Base-by-base conservation (phyloP, 306 rosid species). In the Abrus pulchellus region DNA sequence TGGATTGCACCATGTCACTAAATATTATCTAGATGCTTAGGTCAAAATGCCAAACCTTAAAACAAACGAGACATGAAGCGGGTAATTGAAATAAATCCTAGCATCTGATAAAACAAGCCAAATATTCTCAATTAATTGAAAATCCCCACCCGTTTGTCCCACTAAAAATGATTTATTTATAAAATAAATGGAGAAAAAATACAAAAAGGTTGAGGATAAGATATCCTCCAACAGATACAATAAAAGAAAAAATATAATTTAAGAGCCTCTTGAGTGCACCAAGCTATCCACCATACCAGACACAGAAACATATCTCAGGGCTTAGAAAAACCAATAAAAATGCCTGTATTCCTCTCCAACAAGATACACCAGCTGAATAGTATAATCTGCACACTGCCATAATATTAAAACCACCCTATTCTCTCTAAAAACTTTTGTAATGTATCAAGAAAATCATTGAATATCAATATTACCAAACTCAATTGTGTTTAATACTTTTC, bases 261-360 rank as follows among this genome's bases (percentile, higher is more conserved):
- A 32, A 60, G 53, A 66, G 34, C 50, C 50, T 65, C 52, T 40
- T 14, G 41, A 9, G 41, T 60, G 66, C 9, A 7, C 32, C n/a
- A 38, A 64, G 49, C 49, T 29, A 59, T 54, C 38, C n/a, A 60
- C 5, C 20, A 11, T 60, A 12, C 32, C 66, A 30, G 38, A 60
- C 27, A 63, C 7, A 9, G 28, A 38, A 63, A 48, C 32, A 65
- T 47, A 48, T 28, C 29, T 20, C 29, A 28, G 36, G 28, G 59
- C 2, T 12, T 9, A 69, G 57, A 48, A 69, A 63, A 36, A 29
- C 44, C 7, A 5, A 29, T 29, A 11, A 69, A 48, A 66, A 20
- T 69, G 57, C 75, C 48, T 1, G 5, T 2, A 43, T 44, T 68
- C 56, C 74, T 45, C 40, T 68, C 55, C 74, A 68, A 45, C 27